Evolutionary conservation across 495 filamentous ascomycete species (phyloP).

Genomic region (Sordaria brevicollis): DNA sequence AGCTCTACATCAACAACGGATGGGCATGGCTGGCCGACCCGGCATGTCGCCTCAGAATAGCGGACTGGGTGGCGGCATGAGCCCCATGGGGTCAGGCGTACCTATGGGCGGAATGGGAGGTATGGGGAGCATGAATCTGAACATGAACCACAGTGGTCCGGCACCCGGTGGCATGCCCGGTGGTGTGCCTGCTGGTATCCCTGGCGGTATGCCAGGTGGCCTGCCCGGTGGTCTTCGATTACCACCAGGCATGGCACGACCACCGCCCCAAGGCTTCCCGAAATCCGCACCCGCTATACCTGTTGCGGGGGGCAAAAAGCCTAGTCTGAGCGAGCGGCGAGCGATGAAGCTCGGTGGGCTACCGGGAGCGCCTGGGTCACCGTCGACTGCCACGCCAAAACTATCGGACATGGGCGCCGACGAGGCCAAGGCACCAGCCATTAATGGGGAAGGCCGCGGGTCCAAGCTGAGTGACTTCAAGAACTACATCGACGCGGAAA

Average conservation of each 20-base stretch:
- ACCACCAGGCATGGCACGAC: slow-evolving; percentile 30
- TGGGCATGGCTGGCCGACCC: slow-evolving; percentile 17
- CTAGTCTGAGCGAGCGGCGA: slow-evolving; percentile 27
- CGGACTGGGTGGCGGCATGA: not conserved
- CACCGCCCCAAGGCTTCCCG: slow-evolving; percentile 31
- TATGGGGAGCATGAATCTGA: not conserved
- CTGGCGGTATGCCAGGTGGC: slow-evolving; percentile 18
- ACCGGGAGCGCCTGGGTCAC: slow-evolving; percentile 11
- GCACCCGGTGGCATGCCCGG: not conserved
- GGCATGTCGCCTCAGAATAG: slow-evolving; percentile 1
- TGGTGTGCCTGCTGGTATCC: no score
- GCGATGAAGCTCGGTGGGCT: slow-evolving; percentile 35
- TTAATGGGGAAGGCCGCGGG: slow-evolving; percentile 34
- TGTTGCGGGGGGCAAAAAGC: slow-evolving; percentile 9
- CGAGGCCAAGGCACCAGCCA: slow-evolving; percentile 9
- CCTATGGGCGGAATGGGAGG: slow-evolving; percentile 2
- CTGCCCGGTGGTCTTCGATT: slow-evolving; percentile 30
- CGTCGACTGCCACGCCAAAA: slow-evolving; percentile 20
- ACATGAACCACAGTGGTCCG: slow-evolving; percentile 1
- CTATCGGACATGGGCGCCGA: slow-evolving; percentile 20
- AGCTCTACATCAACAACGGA: slow-evolving; percentile 36
- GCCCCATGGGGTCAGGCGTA: slow-evolving; percentile 3
- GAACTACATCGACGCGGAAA: slow-evolving; percentile 82
- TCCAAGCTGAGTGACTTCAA: slow-evolving; percentile 84
- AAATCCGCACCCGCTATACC: slow-evolving; percentile 39